Conservation (phyloP, 2,329 filamentous ascomycete genomes). For the Ilyonectria destructans region DNA sequence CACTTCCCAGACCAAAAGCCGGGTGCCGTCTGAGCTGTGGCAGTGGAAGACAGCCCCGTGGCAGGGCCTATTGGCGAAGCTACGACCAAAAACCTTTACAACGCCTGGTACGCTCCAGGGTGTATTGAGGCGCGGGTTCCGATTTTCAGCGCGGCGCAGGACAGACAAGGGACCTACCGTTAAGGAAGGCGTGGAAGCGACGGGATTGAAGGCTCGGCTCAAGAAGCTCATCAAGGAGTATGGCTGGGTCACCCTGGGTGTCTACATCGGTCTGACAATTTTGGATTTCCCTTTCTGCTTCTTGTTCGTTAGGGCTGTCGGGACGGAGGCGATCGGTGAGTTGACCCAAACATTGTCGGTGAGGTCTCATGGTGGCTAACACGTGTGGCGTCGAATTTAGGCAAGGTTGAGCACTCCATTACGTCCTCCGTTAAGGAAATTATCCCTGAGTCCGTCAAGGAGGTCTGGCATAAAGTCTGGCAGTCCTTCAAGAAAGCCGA, state of each 20-base stretch:
- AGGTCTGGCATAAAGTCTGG: slow-evolving; percentile 67
- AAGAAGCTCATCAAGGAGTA: slow-evolving; percentile 93
- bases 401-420: slow-evolving; percentile 77
- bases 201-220: slow-evolving; percentile 79
- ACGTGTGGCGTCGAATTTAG: slow-evolving; percentile 53
- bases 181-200: slow-evolving; percentile 47
- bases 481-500: slow-evolving; percentile 64
- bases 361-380: slow-evolving; percentile 36
- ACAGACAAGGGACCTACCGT: slow-evolving; percentile 45
- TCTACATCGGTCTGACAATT: slow-evolving; percentile 87
- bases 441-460: slow-evolving; percentile 73
- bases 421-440: slow-evolving; percentile 72
- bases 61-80: slow-evolving; percentile 39
- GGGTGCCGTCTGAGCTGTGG: slow-evolving; percentile 42
- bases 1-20: slow-evolving; percentile 45
- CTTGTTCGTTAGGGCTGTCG: slow-evolving; percentile 85
- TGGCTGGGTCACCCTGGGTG: slow-evolving; percentile 93
- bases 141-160: slow-evolving; percentile 54
- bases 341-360: slow-evolving; percentile 10
- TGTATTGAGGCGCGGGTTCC: slow-evolving; percentile 53
- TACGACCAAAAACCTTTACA: slow-evolving; percentile 35
- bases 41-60: slow-evolving; percentile 38
- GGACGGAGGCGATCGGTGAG: slow-evolving; percentile 88
- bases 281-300: slow-evolving; percentile 98
- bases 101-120: slow-evolving; percentile 44